A percentile compares a stretch with the other conserved stretches of the same genome.
Evolutionary conservation across 2,329 filamentous ascomycete genomes (phyloP).

Genomic region (Calonectria pseudoturangicola): DNA sequence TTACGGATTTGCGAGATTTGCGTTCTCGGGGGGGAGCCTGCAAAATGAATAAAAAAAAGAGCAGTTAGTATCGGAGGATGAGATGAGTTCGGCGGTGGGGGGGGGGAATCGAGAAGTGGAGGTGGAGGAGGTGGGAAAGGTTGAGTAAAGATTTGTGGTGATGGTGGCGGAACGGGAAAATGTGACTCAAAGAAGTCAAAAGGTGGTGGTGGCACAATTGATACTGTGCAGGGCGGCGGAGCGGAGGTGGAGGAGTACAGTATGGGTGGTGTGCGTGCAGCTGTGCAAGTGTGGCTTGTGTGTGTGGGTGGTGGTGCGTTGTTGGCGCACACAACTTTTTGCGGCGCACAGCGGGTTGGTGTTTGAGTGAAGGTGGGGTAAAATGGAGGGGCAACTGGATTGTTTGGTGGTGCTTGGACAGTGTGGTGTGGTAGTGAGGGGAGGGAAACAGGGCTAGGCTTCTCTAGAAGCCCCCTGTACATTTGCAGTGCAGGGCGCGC

Average conservation of each 20-base stretch:
- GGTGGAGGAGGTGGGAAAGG: slow-evolving; percentile 34
- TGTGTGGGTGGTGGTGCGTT: slow-evolving; percentile 26
- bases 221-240: slow-evolving; percentile 40
- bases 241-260: neutral
- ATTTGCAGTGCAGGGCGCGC: slow-evolving; percentile 18
- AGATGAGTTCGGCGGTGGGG: slow-evolving; percentile 23
- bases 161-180: slow-evolving; percentile 54
- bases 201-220: slow-evolving; percentile 49
- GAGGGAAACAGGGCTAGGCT: slow-evolving; percentile 33
- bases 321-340: slow-evolving; percentile 26
- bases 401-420: slow-evolving; percentile 29
- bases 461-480: slow-evolving; percentile 15
- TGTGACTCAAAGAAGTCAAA: slow-evolving; percentile 55
- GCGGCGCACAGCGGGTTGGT: slow-evolving; percentile 26
- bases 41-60: slow-evolving; percentile 45
- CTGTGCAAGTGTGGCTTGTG: slow-evolving; percentile 21
- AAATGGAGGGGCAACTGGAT: slow-evolving; percentile 33
- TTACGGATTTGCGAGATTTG: slow-evolving; percentile 93
- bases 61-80: slow-evolving; percentile 42
- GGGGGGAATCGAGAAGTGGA: slow-evolving; percentile 34
- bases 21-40: slow-evolving; percentile 66
- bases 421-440: slow-evolving; percentile 31
- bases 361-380: slow-evolving; percentile 38
- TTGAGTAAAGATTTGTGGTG: slow-evolving; percentile 40
- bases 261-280: neutral